Conservation (phyloP, 1,284 basidiomycete species). For the Ganoderma boninense region DNA sequence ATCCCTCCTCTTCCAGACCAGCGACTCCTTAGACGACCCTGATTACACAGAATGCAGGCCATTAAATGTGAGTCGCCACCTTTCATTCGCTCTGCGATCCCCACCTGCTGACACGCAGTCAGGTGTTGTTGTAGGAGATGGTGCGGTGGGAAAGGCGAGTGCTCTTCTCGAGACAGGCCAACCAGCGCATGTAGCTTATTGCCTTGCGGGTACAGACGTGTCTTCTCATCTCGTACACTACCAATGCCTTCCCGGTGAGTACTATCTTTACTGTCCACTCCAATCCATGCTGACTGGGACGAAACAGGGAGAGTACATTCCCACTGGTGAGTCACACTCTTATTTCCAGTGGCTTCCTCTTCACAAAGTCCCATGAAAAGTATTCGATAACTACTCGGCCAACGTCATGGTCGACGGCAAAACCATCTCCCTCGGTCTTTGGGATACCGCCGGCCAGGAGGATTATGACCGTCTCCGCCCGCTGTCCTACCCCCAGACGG, state of each 20-base stretch:
- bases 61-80: constrained; percentile 47
- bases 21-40: constrained; percentile 32
- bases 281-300: constrained; percentile 33
- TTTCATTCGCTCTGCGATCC: constrained; percentile 1
- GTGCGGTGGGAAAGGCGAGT: constrained; percentile 97
- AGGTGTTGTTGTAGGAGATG: constrained; percentile 99
- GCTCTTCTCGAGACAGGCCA: constrained; percentile 3
- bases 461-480: constrained; percentile 98
- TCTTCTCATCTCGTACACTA: constrained; percentile 96
- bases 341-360: neutral
- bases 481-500: constrained; percentile 98
- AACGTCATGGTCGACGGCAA: constrained; percentile 99
- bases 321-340: constrained; percentile 72
- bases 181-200: constrained; percentile 22
- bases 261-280: constrained; percentile 31
- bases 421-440: constrained; percentile 96
- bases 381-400: constrained; percentile 95
- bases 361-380: constrained; percentile 46
- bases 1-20: constrained; percentile 21
- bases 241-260: constrained; percentile 93
- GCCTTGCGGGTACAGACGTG: constrained; percentile 74
- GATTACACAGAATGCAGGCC: constrained; percentile 49
- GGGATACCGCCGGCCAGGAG: constrained; percentile 99
- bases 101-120: constrained; percentile 29
- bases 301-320: constrained; percentile 92